Percentiles rank a stretch among this genome's conserved stretches.
Evolutionary conservation across 1,139 yeast species (phyloP).

Genomic region (Pichia sp.): DNA sequence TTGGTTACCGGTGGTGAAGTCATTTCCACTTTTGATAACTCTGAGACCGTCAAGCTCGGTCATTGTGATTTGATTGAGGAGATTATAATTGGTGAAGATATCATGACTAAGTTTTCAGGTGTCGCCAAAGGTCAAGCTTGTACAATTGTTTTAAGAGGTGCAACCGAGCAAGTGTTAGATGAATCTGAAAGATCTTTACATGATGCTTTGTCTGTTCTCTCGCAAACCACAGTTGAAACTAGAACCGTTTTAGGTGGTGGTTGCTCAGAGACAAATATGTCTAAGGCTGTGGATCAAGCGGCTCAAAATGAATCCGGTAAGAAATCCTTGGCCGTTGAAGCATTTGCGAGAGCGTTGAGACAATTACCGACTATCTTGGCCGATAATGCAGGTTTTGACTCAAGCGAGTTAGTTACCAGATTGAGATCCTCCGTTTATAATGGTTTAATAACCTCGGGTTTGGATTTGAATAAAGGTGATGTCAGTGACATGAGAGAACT

Average conservation of each 20-base stretch:
- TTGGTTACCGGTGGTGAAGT: conserved; percentile 98
- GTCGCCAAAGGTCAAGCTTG: conserved; percentile 96
- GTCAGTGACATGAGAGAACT: conserved; percentile 92
- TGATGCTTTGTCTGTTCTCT: conserved; percentile 90
- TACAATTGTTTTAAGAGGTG: conserved; percentile 92
- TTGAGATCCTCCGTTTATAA: conserved; percentile 88
- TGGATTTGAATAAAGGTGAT: conserved; percentile 74
- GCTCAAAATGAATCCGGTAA: conserved; percentile 94
- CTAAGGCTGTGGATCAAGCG: conserved; percentile 91
- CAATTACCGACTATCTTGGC: conserved; percentile 94
- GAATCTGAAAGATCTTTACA: conserved; percentile 97
- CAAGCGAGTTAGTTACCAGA: conserved; percentile 86
- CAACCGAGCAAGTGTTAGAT: conserved; percentile 91
- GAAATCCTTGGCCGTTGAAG: conserved; percentile 88
- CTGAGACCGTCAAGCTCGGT: conserved; percentile 80
- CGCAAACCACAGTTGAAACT: conserved; percentile 94
- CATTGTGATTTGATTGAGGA: conserved; percentile 88
- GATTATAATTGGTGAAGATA: conserved; percentile 84
- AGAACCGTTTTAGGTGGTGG: conserved; percentile 97
- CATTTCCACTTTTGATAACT: conserved; percentile 90
- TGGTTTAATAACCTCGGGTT: conserved; percentile 87
- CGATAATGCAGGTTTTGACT: conserved; percentile 95
- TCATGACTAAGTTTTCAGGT: conserved; percentile 82
- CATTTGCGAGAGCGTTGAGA: conserved; percentile 89
- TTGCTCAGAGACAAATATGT: conserved; percentile 96